These are phyloP conservation scores for Populus davidiana DNA, from an alignment of 345 rosid genomes.

Conservation along the genomic window DNA sequence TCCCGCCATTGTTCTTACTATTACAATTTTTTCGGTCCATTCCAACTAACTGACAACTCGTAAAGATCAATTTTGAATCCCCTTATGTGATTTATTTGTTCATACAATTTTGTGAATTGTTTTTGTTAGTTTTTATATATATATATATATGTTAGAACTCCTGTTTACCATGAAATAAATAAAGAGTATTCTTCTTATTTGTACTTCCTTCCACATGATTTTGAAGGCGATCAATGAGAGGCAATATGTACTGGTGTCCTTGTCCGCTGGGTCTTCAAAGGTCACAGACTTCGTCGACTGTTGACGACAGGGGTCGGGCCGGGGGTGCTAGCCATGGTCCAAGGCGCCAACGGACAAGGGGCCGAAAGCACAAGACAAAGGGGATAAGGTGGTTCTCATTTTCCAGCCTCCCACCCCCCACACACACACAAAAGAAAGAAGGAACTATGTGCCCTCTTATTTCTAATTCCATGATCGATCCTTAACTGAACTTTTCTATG, in stretches of 20 bases:
- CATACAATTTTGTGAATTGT: too few species aligned
- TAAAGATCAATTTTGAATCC: too few species aligned
- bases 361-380: conserved; percentile 42
- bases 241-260: background rate
- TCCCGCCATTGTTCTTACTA: too few species aligned
- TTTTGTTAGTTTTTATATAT: too few species aligned
- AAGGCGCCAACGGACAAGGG: conserved; percentile 19
- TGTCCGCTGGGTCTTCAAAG: background rate
- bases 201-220: too few species aligned
- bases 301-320: background rate
- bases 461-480: conserved; percentile 7
- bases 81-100: too few species aligned
- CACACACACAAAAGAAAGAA: conserved; percentile 2
- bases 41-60: too few species aligned
- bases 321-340: conserved; percentile 1
- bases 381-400: conserved; percentile 19
- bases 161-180: too few species aligned
- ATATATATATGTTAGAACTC: too few species aligned
- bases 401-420: background rate
- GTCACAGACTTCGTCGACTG: background rate
- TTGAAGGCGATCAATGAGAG: background rate
- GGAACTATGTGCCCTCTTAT: background rate
- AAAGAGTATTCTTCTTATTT: too few species aligned
- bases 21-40: too few species aligned
- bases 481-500: background rate